Evolutionary conservation across 306 rosid species (phyloP), one percentile per base, ranked within the genome.

Genomic region (Castanopsis chinensis): DNA sequence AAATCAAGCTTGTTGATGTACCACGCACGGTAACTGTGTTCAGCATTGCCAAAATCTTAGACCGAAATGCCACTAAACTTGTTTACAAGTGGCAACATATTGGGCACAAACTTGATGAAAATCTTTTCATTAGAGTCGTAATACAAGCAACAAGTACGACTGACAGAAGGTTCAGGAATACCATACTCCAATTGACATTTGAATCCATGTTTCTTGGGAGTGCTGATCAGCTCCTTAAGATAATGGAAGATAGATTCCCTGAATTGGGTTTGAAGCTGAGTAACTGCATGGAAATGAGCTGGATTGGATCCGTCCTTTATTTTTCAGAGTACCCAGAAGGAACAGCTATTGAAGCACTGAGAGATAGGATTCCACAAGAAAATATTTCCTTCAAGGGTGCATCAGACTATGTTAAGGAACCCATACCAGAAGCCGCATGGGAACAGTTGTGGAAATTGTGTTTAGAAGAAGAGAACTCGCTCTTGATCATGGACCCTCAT

Each of bases 231-330:
- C 64, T 76, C 18, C 52, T 76, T n/a, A 21, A 33, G 18, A 45
- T 76, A 5, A 52, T 76, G 64, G 12, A 65, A 19, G 4, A 28
- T 12, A 18, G 80, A 65, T 65, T 76, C 73, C 55, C 80, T 11
- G 80, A 76, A 65, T 65, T 76, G 60, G 73, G 80, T 76, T 65
- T 76, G 73, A 25, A 10, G 14, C 15, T 20, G 8, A 56, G 65
- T 28, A 64, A 64, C 28, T 71, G 75, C 71, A 58, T 6, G 11
- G 71, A 71, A 56, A 58, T 30, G 76, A 78, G 76, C 71, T 78
- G 81, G 61, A 32, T 71, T 58, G 14, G n/a, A n/a, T 59, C 81
- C 4, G 64, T 59, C 11, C 21, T 79, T 32, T 49, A 43, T 30
- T 20, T 67, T 17, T 33, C 43, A 4, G 37, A 25, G 3, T 76